Evolutionary conservation across 164 flowering plant species (phyloP).

Genomic region (Berberis vulgaris): DNA sequence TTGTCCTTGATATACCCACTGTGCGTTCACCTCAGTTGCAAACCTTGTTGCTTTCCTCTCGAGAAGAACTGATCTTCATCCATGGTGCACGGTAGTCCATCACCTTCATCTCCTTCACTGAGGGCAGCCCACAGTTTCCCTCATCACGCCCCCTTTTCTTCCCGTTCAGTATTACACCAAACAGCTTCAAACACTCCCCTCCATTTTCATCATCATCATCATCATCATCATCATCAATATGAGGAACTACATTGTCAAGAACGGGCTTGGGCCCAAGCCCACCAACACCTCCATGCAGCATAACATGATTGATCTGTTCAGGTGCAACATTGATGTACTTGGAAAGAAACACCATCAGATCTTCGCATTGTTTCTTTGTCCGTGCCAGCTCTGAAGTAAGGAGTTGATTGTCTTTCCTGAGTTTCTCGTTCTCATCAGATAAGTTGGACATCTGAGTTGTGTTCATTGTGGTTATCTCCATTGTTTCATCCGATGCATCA

Average conservation of each 20-base stretch:
- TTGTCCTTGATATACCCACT: neutral
- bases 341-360: conserved; percentile 41
- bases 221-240: conserved; percentile 3
- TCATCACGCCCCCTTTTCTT: conserved; percentile 23
- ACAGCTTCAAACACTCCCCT: conserved; percentile 39
- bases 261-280: conserved; percentile 6
- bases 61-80: conserved; percentile 20
- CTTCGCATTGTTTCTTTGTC: conserved; percentile 66
- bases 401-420: conserved; percentile 47
- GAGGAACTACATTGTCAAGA: neutral
- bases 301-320: conserved; percentile 45
- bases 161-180: conserved; percentile 67
- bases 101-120: conserved; percentile 29
- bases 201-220: conserved; percentile 6
- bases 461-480: neutral
- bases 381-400: conserved; percentile 62
- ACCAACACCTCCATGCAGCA: conserved; percentile 28
- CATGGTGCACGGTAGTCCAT: conserved; percentile 18
- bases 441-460: conserved; percentile 33
- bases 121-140: conserved; percentile 3
- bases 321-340: conserved; percentile 45
- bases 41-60: conserved; percentile 22
- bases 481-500: conserved; percentile 35
- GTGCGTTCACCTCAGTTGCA: conserved; percentile 14
- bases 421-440: conserved; percentile 67